Percentiles rank a stretch among this genome's conserved stretches.
Evolutionary conservation across 2,329 filamentous ascomycete species (phyloP).

Genomic region (Biscogniauxia marginata): DNA sequence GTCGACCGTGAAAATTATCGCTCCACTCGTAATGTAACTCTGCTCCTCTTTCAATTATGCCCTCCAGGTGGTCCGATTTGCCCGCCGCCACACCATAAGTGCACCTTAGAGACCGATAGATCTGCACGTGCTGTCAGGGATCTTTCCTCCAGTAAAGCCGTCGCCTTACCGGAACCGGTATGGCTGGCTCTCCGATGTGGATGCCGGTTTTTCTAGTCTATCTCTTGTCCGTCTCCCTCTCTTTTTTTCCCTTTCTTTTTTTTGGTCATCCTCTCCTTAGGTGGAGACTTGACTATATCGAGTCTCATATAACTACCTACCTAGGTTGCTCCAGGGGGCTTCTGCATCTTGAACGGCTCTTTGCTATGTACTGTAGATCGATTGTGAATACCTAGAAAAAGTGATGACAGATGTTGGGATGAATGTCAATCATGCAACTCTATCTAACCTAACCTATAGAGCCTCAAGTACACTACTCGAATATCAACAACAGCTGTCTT

Average conservation of each 20-base stretch:
- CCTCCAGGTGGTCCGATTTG: constrained; percentile 26
- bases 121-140: constrained; percentile 26
- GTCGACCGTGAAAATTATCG: constrained; percentile 10
- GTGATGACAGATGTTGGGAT: neutral
- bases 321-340: neutral
- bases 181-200: constrained; percentile 11
- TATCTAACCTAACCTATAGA: neutral
- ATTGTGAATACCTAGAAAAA: neutral
- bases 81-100: constrained; percentile 9
- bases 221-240: neutral
- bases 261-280: neutral
- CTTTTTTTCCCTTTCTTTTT: neutral
- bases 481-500: neutral
- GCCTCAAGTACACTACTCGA: neutral
- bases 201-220: constrained; percentile 8
- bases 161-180: neutral
- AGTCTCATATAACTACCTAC: neutral
- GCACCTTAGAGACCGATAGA: constrained; percentile 24
- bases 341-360: neutral
- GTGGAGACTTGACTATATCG: neutral
- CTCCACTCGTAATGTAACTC: constrained; percentile 17
- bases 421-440: neutral
- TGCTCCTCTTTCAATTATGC: constrained; percentile 23
- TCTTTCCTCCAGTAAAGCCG: constrained; percentile 5
- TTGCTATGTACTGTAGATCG: neutral